Evolutionary conservation across 1,284 basidiomycete genomes (phyloP).

Genomic region (Inonotus obliquus): DNA sequence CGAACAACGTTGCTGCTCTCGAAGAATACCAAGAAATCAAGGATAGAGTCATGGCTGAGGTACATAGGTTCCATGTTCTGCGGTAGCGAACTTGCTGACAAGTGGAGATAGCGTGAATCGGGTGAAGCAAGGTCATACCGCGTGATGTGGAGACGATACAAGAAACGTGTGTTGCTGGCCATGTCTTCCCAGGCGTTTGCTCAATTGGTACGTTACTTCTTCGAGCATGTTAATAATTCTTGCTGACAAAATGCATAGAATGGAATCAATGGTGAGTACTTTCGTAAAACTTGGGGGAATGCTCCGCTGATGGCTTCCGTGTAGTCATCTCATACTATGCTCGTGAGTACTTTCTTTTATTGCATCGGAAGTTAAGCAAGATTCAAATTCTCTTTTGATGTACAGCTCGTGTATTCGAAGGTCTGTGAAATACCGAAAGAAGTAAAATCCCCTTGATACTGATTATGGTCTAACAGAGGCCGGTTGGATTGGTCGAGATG

Average conservation of each 20-base stretch:
- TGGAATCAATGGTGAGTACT: constrained; percentile 75
- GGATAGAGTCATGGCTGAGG: constrained; percentile 80
- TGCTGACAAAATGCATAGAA: constrained; percentile 45
- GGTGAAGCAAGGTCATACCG: constrained; percentile 82
- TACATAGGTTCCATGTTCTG: constrained; percentile 31
- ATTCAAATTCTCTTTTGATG: constrained; percentile 11
- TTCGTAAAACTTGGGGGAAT: not conserved
- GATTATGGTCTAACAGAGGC: constrained; percentile 56
- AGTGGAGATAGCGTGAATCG: constrained; percentile 49
- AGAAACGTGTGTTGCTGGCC: constrained; percentile 88
- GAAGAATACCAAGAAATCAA: constrained; percentile 93
- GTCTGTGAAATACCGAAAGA: constrained; percentile 34
- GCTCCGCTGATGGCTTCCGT: not conserved
- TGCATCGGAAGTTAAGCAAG: not conserved
- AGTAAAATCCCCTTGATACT: not conserved
- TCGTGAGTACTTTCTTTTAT: constrained; percentile 46
- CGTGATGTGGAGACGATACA: constrained; percentile 87
- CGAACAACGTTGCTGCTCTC: constrained; percentile 66
- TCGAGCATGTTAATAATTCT: not conserved
- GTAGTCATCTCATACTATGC: constrained; percentile 93
- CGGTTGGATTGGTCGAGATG: constrained; percentile 96
- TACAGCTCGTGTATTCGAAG: constrained; percentile 78
- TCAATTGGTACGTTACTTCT: constrained; percentile 61
- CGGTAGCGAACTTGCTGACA: not conserved
- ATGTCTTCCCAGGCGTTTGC: constrained; percentile 98